These are phyloP conservation scores for Plasmodium gaboni DNA, from an alignment of 169 alveolate species.

Conservation along the genomic window DNA sequence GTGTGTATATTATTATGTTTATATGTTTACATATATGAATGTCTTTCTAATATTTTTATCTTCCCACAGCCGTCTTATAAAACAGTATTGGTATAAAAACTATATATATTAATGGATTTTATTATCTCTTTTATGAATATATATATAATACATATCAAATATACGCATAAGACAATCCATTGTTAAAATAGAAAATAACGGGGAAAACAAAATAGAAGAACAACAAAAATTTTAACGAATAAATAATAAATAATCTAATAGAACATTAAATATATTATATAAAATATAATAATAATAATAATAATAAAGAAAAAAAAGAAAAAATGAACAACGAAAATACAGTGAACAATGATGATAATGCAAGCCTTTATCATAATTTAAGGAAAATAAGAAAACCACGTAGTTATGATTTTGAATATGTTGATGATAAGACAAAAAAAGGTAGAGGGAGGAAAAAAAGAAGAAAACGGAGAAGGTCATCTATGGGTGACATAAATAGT, in stretches of 20 bases:
- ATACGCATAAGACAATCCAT: too few species aligned
- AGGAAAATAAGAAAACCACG: conserved; percentile 74
- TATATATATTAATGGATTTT: too few species aligned
- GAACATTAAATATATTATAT: not conserved
- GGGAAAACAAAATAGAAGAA: not conserved
- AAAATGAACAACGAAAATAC: conserved; percentile 49
- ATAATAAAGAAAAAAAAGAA: conserved; percentile 6
- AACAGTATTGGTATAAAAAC: too few species aligned
- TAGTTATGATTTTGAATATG: conserved; percentile 61
- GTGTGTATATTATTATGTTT: too few species aligned
- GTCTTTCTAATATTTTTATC: too few species aligned
- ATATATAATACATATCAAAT: not conserved
- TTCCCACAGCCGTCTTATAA: too few species aligned
- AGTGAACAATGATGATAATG: conserved; percentile 52
- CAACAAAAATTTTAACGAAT: not conserved
- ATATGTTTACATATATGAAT: too few species aligned
- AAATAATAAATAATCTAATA: not conserved
- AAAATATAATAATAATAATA: not conserved
- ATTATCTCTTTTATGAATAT: not conserved
- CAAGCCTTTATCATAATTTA: conserved; percentile 46
- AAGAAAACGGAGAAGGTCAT: conserved; percentile 44
- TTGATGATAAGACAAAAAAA: conserved; percentile 35
- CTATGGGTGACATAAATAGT: not conserved
- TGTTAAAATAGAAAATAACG: too few species aligned
- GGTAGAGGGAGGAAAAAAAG: conserved; percentile 29